Conservation (phyloP, 2,329 filamentous ascomycete genomes). For the Phaeosphaeriaceae sp. region DNA sequence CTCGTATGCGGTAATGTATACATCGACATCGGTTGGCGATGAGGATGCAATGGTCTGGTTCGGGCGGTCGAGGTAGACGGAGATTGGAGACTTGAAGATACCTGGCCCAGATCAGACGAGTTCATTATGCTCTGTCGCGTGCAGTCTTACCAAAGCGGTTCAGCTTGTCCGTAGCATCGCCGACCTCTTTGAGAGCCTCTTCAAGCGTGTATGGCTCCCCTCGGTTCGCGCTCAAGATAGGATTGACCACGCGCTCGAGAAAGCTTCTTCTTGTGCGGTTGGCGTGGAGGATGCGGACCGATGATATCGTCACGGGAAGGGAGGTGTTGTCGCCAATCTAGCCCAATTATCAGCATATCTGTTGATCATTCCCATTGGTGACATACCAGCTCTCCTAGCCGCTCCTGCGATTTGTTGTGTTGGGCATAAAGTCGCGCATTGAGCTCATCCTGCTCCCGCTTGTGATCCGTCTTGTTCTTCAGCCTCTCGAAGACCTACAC, state of each 20-base stretch:
- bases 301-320: conserved; percentile 85
- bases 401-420: conserved; percentile 67
- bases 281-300: conserved; percentile 82
- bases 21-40: conserved; percentile 78
- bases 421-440: conserved; percentile 65
- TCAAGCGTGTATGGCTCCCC: conserved; percentile 76
- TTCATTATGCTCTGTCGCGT: conserved; percentile 4
- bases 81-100: conserved; percentile 84
- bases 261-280: conserved; percentile 83
- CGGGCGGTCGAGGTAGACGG: conserved; percentile 81
- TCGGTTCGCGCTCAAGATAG: conserved; percentile 73
- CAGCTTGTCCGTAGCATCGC: conserved; percentile 74
- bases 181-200: conserved; percentile 75
- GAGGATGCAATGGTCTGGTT: conserved; percentile 71
- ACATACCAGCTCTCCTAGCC: conserved; percentile 70
- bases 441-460: conserved; percentile 66
- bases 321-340: conserved; percentile 83
- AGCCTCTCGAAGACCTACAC: conserved; percentile 66
- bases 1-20: conserved; percentile 80
- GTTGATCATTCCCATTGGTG: conserved; percentile 4
- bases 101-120: conserved; percentile 58
- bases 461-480: conserved; percentile 64
- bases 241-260: conserved; percentile 80
- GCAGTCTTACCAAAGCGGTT: conserved; percentile 73
- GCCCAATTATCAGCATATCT: conserved; percentile 10